Conservation (phyloP, 2,329 filamentous ascomycete genomes). For the Venturiaceae sp. region DNA sequence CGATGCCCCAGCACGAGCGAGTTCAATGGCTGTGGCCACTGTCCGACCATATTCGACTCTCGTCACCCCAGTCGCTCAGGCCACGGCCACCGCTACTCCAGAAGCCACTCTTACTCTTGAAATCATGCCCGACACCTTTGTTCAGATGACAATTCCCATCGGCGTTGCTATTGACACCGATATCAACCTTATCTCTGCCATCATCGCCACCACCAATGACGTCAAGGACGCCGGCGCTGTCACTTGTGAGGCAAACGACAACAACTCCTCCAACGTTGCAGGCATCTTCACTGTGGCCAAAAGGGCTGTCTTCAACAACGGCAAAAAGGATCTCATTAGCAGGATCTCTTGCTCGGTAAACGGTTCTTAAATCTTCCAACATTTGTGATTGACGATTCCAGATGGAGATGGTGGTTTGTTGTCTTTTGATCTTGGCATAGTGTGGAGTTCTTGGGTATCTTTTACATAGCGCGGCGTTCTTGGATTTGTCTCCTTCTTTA, state of each 20-base stretch:
- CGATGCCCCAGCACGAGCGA: neutral
- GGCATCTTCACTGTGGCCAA: neutral
- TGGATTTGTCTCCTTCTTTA: neutral
- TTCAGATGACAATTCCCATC: neutral
- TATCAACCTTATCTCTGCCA: neutral
- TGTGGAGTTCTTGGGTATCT: neutral
- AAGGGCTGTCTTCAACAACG: slow-evolving; percentile 1
- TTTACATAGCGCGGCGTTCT: neutral
- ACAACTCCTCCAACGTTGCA: slow-evolving; percentile 6
- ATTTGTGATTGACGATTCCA: neutral
- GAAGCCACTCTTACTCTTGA: neutral
- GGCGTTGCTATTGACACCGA: neutral
- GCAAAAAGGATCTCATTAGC: neutral
- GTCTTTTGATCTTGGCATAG: neutral
- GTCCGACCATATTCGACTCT: neutral
- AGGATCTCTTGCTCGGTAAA: slow-evolving; percentile 1
- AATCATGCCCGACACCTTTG: neutral
- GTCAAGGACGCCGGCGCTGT: neutral
- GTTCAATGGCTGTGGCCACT: neutral
- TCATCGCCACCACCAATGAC: neutral
- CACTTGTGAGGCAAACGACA: neutral
- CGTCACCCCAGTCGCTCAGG: neutral
- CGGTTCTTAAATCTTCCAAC: too few relatives aligned
- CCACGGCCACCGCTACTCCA: neutral
- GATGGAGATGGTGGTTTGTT: neutral